These are phyloP conservation scores for Neocatenulostroma microsporum DNA, from an alignment of 2,329 filamentous ascomycete species.

Conservation along the genomic window DNA sequence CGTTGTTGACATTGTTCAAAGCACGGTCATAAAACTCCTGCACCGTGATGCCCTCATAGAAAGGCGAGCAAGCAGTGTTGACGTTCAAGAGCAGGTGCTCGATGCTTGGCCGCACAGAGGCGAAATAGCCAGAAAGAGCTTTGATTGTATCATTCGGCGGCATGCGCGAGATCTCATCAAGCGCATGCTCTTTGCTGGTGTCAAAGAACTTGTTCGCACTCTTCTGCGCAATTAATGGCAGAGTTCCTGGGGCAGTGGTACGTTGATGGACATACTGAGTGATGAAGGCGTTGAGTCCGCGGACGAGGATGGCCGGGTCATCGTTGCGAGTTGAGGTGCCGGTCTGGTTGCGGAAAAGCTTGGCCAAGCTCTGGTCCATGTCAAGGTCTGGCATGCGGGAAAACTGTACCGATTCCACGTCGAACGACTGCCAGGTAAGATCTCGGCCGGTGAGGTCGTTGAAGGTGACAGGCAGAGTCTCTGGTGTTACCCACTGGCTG, in stretches of 20 bases:
- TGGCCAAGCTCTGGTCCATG: background rate
- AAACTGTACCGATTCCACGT: constrained; percentile 1
- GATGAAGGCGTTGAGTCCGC: constrained; percentile 14
- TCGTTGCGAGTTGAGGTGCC: background rate
- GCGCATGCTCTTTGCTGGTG: too few species aligned
- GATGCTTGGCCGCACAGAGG: constrained; percentile 12
- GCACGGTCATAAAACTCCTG: too few species aligned
- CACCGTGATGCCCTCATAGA: background rate
- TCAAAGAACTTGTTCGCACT: constrained; percentile 3
- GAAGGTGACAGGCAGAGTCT: too few species aligned
- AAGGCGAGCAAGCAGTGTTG: constrained; percentile 17
- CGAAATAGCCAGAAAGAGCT: constrained; percentile 11
- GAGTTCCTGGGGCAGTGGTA: too few species aligned
- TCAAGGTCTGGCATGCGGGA: constrained; percentile 3
- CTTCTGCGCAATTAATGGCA: background rate
- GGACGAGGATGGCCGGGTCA: constrained; percentile 4
- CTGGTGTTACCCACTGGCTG: too few species aligned
- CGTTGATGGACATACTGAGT: background rate
- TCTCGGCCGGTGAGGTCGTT: background rate
- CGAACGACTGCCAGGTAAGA: too few species aligned
- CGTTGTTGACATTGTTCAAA: too few species aligned
- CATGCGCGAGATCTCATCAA: too few species aligned
- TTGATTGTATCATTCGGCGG: background rate
- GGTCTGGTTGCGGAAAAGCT: background rate
- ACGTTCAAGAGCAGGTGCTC: constrained; percentile 14